Conservation (phyloP, 441 rosid genomes). For the Pelargonium fulgidum region DNA sequence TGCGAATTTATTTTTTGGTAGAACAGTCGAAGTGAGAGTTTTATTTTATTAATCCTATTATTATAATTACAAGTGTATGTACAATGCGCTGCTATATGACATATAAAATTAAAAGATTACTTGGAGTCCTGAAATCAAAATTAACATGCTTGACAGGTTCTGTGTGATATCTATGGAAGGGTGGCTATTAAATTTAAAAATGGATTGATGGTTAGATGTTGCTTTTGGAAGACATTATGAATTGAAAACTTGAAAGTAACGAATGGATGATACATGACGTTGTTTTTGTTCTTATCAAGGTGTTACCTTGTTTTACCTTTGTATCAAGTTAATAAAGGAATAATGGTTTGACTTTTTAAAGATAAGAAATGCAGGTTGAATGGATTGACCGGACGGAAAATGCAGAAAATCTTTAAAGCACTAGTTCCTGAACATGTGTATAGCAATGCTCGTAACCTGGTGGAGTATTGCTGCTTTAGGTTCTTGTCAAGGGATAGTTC, state of each 20-base stretch:
- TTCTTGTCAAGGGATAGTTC: constrained; percentile 81
- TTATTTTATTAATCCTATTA: no score
- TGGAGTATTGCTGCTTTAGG: constrained; percentile 94
- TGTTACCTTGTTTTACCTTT: not conserved
- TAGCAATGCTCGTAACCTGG: constrained; percentile 61
- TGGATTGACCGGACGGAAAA: constrained; percentile 72
- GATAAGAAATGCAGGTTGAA: constrained; percentile 76
- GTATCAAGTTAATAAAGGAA: constrained; percentile 27
- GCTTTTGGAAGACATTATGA: not conserved
- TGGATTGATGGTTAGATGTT: not conserved
- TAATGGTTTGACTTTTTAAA: constrained; percentile 33
- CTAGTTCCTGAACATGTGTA: constrained; percentile 54
- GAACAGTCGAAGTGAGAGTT: no score
- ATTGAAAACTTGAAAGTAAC: not conserved
- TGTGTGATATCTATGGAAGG: not conserved
- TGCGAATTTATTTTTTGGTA: no score
- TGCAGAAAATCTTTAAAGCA: constrained; percentile 82
- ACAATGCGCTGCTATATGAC: no score
- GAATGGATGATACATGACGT: not conserved
- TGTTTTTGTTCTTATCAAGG: not conserved
- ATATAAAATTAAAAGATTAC: no score
- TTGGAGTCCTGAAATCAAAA: no score
- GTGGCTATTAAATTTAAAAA: not conserved
- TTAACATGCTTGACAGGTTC: no score
- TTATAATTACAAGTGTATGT: no score